Evolutionary conservation across 345 rosid genomes (phyloP).

Genomic region (Heritiera littoralis): DNA sequence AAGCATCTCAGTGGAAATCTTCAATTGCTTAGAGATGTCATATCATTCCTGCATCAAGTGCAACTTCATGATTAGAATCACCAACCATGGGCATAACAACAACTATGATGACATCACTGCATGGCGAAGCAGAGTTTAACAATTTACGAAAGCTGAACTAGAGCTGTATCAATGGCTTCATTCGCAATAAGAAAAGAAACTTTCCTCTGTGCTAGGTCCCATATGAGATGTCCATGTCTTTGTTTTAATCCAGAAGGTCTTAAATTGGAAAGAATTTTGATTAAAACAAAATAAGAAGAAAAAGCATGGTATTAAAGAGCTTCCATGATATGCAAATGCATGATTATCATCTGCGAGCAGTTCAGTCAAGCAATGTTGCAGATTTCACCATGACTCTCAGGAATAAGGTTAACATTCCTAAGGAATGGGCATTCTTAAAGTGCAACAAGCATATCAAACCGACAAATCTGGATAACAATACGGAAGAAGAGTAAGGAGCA

Average conservation of each 20-base stretch:
- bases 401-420: not conserved
- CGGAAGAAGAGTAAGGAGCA: not conserved
- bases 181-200: not conserved
- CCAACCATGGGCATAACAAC: not conserved
- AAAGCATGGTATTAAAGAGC: not conserved
- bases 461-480: not conserved
- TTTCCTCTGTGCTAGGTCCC: not conserved
- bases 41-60: constrained; percentile 24
- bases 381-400: constrained; percentile 12
- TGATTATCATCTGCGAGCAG: constrained; percentile 1
- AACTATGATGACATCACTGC: constrained; percentile 12
- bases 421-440: not conserved
- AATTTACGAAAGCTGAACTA: not conserved
- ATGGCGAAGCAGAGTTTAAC: not conserved
- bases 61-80: constrained; percentile 18
- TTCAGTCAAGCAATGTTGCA: not conserved
- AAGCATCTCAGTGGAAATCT: constrained; percentile 4
- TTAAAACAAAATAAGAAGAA: not conserved
- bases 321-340: not conserved
- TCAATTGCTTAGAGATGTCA: constrained; percentile 16
- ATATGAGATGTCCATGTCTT: not conserved
- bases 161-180: not conserved
- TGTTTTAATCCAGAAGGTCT: not conserved
- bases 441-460: not conserved
- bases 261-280: not conserved